Evolutionary conservation across 139 green algal species (phyloP).

Genomic region (Microglena sp.): DNA sequence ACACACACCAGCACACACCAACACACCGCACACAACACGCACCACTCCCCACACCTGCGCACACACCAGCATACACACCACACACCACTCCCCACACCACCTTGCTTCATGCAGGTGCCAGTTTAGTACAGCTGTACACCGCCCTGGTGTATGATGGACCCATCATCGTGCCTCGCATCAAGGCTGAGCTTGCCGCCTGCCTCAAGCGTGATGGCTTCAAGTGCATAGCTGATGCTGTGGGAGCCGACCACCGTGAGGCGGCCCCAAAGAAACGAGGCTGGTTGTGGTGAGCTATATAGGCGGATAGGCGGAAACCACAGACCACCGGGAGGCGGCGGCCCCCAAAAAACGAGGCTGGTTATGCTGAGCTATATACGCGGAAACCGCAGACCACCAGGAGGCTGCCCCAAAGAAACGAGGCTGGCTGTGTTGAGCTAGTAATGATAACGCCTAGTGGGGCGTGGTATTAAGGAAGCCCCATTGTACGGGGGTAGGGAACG

Average conservation of each 20-base stretch:
- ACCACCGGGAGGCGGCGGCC: no score
- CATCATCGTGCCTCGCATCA: slow-evolving; percentile 74
- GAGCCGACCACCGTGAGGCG: slow-evolving; percentile 51
- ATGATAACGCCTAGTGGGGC: no score
- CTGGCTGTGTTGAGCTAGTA: background rate
- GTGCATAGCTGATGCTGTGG: slow-evolving; percentile 69
- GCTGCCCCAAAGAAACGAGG: background rate
- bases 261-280: background rate
- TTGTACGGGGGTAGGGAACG: no score
- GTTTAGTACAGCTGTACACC: slow-evolving; percentile 93
- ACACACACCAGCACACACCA: no score
- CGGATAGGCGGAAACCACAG: no score
- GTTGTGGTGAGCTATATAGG: no score
- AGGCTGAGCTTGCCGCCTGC: slow-evolving; percentile 66
- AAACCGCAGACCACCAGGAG: slow-evolving; percentile 57
- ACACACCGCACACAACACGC: background rate
- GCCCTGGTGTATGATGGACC: slow-evolving; percentile 83
- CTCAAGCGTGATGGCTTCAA: slow-evolving; percentile 67
- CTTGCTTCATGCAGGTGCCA: slow-evolving; percentile 59
- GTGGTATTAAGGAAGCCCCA: no score
- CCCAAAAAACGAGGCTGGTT: no score
- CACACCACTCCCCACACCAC: background rate
- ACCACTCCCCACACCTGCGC: background rate
- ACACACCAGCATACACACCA: background rate
- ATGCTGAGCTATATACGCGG: no score